A percentile compares a stretch with the other conserved stretches of the same genome.
These are phyloP conservation scores for Tuber umbilicatum DNA, from an alignment of 495 filamentous ascomycete genomes.

Conservation along the genomic window DNA sequence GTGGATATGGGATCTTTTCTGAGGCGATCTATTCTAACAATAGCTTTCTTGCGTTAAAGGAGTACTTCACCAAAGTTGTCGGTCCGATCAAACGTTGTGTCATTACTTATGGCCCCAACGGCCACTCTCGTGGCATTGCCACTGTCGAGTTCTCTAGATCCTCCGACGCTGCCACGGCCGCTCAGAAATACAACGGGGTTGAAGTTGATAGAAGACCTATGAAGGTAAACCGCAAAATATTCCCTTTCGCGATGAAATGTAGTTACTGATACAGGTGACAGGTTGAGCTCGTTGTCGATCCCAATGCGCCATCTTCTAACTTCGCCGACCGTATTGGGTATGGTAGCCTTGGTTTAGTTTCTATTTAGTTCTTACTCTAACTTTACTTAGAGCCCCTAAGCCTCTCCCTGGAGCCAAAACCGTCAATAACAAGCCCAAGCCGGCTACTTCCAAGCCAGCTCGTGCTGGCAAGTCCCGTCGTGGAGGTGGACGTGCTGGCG, in stretches of 20 bases:
- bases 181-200: slow-evolving; percentile 73
- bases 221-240: slow-evolving; percentile 55
- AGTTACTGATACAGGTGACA: slow-evolving; percentile 44
- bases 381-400: slow-evolving; percentile 54
- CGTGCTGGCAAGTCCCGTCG: slow-evolving; percentile 48
- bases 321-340: slow-evolving; percentile 83
- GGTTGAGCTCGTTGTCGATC: slow-evolving; percentile 85
- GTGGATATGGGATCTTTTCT: slow-evolving; percentile 33
- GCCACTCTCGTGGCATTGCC: slow-evolving; percentile 81
- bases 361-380: slow-evolving; percentile 36
- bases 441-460: slow-evolving; percentile 52
- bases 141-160: slow-evolving; percentile 69
- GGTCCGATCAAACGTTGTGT: slow-evolving; percentile 82
- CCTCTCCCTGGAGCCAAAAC: slow-evolving; percentile 41
- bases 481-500: slow-evolving; percentile 53
- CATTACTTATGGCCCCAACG: slow-evolving; percentile 86
- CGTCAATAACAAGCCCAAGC: slow-evolving; percentile 58
- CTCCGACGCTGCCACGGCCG: slow-evolving; percentile 73
- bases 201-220: slow-evolving; percentile 83
- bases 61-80: slow-evolving; percentile 85
- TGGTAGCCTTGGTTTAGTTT: slow-evolving; percentile 41
- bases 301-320: slow-evolving; percentile 55
- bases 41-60: slow-evolving; percentile 55
- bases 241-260: not conserved
- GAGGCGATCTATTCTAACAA: slow-evolving; percentile 40